Base-by-base conservation (phyloP, 768 basidiomycete genomes). In the Brasilioporus rufonigricans region DNA sequence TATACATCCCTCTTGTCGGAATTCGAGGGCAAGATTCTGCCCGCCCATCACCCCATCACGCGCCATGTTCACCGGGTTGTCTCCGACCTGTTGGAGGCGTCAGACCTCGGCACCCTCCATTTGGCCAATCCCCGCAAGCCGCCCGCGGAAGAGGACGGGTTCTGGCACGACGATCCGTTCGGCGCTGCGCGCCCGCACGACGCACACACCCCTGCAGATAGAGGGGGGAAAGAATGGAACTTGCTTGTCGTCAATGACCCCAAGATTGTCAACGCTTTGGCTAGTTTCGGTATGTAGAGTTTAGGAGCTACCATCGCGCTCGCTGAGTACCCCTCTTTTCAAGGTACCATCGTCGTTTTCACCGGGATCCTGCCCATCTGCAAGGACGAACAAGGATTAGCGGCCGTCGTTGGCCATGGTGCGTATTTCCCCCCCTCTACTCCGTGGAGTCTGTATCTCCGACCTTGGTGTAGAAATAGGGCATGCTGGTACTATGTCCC, bases 341-440 rank as follows among this genome's bases (percentile, higher is more conserved):
- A 84, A n/a, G 89, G 87, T 1, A 79, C 86, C 47, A 85, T 97
- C 50, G 80, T 93, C 31, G 89, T 98, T 11, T 96, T 91, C 65
- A 93, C 92, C 0, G 94, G 94, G 0, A 91, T 97, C 33, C 69
- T 97, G 4, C 91, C 89, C 0, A 73, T 94, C 7, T 86, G 85
- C 44, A 75, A 73, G 56, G 85, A 92, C 57, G 91, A 93, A 60
- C 80, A 88, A 62, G 92, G 91, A 0, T 73, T 98, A 0, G 91
- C 94, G 1, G 86, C 86, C 18, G 86, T 97, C 1, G 72, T 98
- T 3, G 83, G 89, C 1, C 94, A 97, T 68, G 92, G 93, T 89
- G 50, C 33, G 54, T 23, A 24, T 26, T 44, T 11, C 9, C 13
- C 36, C 47, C 40, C 45, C 19, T 50, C 26, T 16, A 13, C 40